phyloP scores from a whole-genome alignment of 768 basidiomycete species.

The Pleurotus eryngii region DNA sequence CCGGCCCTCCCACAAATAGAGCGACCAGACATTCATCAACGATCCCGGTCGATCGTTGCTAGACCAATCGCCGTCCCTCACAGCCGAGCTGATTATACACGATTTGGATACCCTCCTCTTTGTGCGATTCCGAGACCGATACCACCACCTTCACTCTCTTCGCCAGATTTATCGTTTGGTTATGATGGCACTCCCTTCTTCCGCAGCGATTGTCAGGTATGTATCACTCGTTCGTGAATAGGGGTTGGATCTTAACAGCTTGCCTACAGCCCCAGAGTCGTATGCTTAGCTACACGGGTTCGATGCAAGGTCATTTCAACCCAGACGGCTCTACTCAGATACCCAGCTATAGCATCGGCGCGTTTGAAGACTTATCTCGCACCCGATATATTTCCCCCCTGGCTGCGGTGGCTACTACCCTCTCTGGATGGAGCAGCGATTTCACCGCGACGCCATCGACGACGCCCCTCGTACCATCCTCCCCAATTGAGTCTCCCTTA shows the following conservation, averaged over 20 bases:
- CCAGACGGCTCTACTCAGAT: too few species aligned
- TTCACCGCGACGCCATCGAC: constrained; percentile 5
- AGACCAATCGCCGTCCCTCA: constrained; percentile 3
- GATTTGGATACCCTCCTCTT: neutral
- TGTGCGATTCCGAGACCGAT: neutral
- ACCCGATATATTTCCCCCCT: neutral
- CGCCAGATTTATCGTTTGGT: neutral
- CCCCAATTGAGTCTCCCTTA: neutral
- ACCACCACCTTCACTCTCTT: constrained; percentile 4
- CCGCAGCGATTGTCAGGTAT: neutral
- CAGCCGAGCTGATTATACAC: neutral
- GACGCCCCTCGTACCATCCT: neutral
- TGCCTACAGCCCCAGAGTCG: neutral
- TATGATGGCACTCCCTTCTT: neutral
- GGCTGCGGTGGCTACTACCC: neutral
- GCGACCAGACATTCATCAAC: neutral
- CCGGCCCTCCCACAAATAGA: neutral
- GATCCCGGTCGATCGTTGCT: constrained; percentile 8
- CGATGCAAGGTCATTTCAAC: neutral
- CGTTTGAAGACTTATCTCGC: neutral
- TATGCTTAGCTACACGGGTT: neutral
- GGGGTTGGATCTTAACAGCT: neutral
- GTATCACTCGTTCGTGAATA: neutral
- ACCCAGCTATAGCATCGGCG: too few species aligned
- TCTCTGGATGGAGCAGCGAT: constrained; percentile 6